These are phyloP conservation scores for Mycena pura DNA, from an alignment of 768 basidiomycete species.

Conservation along the genomic window DNA sequence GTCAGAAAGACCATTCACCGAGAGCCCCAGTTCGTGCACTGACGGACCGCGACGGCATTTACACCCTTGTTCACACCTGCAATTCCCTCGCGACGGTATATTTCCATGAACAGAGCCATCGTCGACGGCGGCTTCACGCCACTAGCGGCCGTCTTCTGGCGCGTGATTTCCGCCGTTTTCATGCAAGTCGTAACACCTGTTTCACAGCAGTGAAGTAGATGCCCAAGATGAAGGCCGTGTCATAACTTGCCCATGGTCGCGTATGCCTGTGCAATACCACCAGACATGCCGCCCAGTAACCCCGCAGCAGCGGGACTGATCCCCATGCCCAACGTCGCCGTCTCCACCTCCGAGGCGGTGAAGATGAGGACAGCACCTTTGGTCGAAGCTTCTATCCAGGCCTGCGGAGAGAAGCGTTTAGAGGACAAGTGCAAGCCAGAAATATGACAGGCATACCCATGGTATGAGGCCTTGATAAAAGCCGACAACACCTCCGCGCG, in stretches of 20 bases:
- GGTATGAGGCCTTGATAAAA: constrained; percentile 99
- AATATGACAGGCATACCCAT: constrained; percentile 65
- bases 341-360: constrained; percentile 94
- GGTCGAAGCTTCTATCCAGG: constrained; percentile 99
- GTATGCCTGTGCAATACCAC: constrained; percentile 97
- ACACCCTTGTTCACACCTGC: constrained; percentile 99
- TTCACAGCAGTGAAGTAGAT: not conserved
- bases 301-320: constrained; percentile 84
- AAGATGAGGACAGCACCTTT: constrained; percentile 97
- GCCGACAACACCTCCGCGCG: constrained; percentile 86
- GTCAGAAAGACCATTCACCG: constrained; percentile 58
- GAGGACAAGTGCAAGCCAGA: not conserved
- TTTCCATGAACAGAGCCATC: constrained; percentile 93
- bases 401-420: constrained; percentile 52
- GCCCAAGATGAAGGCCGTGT: not conserved
- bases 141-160: constrained; percentile 86
- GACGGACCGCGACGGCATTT: constrained; percentile 90
- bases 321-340: constrained; percentile 65
- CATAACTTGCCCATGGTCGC: constrained; percentile 94
- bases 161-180: constrained; percentile 99
- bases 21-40: constrained; percentile 94
- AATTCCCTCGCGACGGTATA: constrained; percentile 92
- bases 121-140: constrained; percentile 91
- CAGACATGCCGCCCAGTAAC: constrained; percentile 95
- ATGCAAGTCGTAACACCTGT: constrained; percentile 98